These are phyloP conservation scores for Zea luxurians DNA, from an alignment of 176 grass and related monocot genomes.

Conservation along the genomic window DNA sequence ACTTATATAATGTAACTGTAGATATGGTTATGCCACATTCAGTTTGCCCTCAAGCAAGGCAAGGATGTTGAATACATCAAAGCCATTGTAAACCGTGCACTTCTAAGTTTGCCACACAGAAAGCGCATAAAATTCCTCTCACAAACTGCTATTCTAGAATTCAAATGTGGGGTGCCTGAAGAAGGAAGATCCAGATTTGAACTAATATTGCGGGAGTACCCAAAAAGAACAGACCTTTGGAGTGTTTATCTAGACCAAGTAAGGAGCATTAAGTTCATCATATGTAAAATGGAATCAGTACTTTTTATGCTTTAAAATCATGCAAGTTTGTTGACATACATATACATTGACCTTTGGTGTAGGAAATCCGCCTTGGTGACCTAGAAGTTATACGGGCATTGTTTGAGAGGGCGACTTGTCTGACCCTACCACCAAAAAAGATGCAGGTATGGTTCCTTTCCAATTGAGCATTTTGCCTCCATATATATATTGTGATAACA, in stretches of 20 bases:
- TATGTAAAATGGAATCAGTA: conserved; percentile 14
- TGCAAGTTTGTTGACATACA: conserved; percentile 25
- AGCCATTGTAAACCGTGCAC: conserved; percentile 66
- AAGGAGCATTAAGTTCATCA: conserved; percentile 20
- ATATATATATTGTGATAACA: conserved; percentile 2
- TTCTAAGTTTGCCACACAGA: conserved; percentile 75
- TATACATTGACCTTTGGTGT: conserved; percentile 16
- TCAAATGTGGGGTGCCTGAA: conserved; percentile 73
- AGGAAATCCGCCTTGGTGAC: conserved; percentile 85
- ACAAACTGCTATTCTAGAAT: conserved; percentile 84
- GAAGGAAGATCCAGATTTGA: conserved; percentile 94
- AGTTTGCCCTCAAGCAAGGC: conserved; percentile 65
- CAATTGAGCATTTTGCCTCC: background rate
- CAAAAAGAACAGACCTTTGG: conserved; percentile 94
- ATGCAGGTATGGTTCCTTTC: conserved; percentile 66
- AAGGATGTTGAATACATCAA: conserved; percentile 66
- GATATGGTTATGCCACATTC: conserved; percentile 75
- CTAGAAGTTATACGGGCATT: conserved; percentile 63
- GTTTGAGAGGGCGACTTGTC: conserved; percentile 77
- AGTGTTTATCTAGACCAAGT: conserved; percentile 98
- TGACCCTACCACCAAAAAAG: conserved; percentile 93
- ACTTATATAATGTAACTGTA: conserved; percentile 42
- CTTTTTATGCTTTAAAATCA: conserved; percentile 17
- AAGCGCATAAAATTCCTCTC: conserved; percentile 86
- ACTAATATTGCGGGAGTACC: conserved; percentile 79